Conservation (phyloP, 495 filamentous ascomycete genomes). For the Penicillium robsamsonii region DNA sequence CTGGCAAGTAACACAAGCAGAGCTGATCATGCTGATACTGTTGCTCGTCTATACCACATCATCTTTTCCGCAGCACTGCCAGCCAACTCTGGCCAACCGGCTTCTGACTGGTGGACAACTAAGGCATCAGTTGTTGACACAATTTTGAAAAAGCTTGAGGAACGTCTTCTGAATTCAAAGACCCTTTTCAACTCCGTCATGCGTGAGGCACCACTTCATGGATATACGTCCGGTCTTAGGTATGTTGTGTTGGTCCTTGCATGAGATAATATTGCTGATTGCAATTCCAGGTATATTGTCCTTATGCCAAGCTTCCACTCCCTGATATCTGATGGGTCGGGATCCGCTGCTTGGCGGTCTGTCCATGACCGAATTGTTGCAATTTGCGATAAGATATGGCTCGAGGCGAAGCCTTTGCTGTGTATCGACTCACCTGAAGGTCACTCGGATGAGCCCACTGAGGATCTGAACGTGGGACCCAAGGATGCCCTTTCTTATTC, state of each 20-base stretch:
- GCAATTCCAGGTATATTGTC: constrained; percentile 45
- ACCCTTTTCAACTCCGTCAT: constrained; percentile 59
- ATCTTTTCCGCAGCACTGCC: constrained; percentile 45
- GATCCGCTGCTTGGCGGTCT: constrained; percentile 29
- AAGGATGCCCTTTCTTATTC: constrained; percentile 91
- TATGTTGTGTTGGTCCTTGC: constrained; percentile 27
- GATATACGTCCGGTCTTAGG: constrained; percentile 64
- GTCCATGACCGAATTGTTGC: constrained; percentile 56
- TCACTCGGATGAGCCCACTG: constrained; percentile 69
- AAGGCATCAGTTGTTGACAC: constrained; percentile 44
- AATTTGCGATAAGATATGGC: constrained; percentile 67
- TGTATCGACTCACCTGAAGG: constrained; percentile 94
- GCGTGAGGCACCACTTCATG: constrained; percentile 65
- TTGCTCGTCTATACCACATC: constrained; percentile 60
- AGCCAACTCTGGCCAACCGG: constrained; percentile 4
- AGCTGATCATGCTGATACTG: constrained; percentile 83
- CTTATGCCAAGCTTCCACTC: constrained; percentile 39
- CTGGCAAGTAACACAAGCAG: constrained; percentile 70
- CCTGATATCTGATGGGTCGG: constrained; percentile 24
- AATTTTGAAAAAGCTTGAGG: constrained; percentile 51
- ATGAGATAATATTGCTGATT: constrained; percentile 10
- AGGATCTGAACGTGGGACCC: constrained; percentile 64
- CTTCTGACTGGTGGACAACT: constrained; percentile 36
- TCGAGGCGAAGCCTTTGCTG: constrained; percentile 66
- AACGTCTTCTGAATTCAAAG: constrained; percentile 54